Base-by-base conservation (phyloP, 1,284 basidiomycete species). In the Xerocomus nothofagi region DNA sequence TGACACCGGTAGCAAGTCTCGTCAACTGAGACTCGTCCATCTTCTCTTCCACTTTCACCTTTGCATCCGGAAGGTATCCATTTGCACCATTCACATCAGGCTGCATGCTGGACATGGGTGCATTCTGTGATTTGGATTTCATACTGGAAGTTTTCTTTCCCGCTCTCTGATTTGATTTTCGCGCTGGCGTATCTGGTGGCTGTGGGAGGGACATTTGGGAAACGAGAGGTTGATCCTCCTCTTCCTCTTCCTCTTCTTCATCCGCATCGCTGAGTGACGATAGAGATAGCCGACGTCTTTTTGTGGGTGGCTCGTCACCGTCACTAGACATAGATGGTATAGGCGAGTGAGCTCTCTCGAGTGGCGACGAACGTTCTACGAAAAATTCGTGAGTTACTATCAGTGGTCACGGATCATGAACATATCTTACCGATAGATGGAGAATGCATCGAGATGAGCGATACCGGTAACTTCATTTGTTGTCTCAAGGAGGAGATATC, bases 1-100 rank as follows among this genome's bases (percentile, higher is more conserved):
- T 85, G 4, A 90, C 84, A 20, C 89, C 91, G n/a, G 86, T 86
- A 18, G 84, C 84, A 50, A 93, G 73, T 30, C 88, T 79, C 40
- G 77, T 80, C 18, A 91, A 66, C 63, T 90, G 85, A 12, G 75
- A 73, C 60, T 87, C 85, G 53, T 91, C 84, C 74, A 93, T 80
- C 59, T 82, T 82, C 31, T 90, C 88, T 65, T 92, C 88, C 5
- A 86, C 68, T 61, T 88, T 88, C 47, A 87, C 74, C 59, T 78
- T 80, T 29, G 77, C 62, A 47, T 81, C 80, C 9, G 44, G 37
- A 46, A 51, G 20, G 48, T 76, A 77, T 43, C 76, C 73, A 57
- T 79, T 77, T 44, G 63, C 63, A 4, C 78, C 74, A 49, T 78
- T 81, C 68, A 79, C 71, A 44, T 73, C 72, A 9, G 69, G 72